These are phyloP conservation scores for Euphorbia peplus DNA, from an alignment of 345 rosid species.

Conservation along the genomic window DNA sequence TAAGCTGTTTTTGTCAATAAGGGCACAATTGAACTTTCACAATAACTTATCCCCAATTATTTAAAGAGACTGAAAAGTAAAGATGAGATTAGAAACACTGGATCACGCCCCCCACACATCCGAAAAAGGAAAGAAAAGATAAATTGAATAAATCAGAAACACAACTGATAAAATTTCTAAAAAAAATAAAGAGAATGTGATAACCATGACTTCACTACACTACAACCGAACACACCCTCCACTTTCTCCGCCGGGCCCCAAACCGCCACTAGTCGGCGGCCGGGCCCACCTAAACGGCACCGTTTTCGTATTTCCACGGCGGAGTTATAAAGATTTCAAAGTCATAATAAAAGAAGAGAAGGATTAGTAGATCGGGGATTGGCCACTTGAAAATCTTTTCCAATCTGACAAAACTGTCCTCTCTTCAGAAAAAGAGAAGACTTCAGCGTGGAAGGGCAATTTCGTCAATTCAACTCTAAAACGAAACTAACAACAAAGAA, in stretches of 20 bases:
- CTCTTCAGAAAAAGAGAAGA: neutral
- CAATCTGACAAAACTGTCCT: constrained; percentile 30
- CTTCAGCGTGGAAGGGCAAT: constrained; percentile 15
- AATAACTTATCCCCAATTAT: neutral
- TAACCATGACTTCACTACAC: constrained; percentile 11
- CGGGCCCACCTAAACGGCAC: constrained; percentile 11
- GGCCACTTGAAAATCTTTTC: neutral
- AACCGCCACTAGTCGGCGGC: neutral
- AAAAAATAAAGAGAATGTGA: neutral
- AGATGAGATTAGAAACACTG: neutral
- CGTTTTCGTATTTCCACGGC: neutral
- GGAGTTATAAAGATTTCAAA: neutral
- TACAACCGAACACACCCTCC: neutral
- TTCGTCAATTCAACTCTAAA: constrained; percentile 15
- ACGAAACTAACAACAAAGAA: constrained; percentile 6
- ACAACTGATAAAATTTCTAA: neutral
- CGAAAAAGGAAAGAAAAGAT: neutral
- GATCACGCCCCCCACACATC: neutral
- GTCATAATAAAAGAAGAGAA: neutral
- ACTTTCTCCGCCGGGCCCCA: neutral
- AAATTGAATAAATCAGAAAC: constrained; percentile 6
- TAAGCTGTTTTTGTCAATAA: too few relatives aligned
- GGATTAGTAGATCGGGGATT: neutral
- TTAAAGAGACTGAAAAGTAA: neutral
- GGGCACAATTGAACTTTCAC: too few relatives aligned